Conservation (phyloP, 1,139 yeast genomes). For the Lizanozyma gosingica region DNA sequence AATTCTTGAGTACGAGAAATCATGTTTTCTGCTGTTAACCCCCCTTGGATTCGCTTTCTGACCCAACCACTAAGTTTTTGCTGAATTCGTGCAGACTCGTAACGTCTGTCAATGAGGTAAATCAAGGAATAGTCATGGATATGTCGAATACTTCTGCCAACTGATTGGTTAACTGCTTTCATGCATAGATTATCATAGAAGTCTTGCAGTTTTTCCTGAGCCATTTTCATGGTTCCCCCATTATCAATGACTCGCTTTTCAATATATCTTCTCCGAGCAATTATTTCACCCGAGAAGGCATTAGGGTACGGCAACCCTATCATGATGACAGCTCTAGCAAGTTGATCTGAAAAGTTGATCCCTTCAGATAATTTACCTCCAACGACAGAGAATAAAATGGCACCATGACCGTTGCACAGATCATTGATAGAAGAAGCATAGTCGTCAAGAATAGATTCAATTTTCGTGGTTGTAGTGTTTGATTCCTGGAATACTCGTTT, state of each 20-base stretch:
- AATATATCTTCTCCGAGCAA: slow-evolving; percentile 62
- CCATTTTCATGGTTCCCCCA: slow-evolving; percentile 36
- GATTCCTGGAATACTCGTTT: slow-evolving; percentile 1
- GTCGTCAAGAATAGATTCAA: not conserved
- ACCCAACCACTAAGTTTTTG: slow-evolving; percentile 77
- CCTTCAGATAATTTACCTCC: slow-evolving; percentile 96
- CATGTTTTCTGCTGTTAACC: slow-evolving; percentile 7
- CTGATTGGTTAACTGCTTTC: slow-evolving; percentile 88
- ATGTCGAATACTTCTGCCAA: slow-evolving; percentile 89
- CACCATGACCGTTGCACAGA: slow-evolving; percentile 31
- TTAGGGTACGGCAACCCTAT: slow-evolving; percentile 90
- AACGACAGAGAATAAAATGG: slow-evolving; percentile 73
- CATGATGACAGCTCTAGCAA: slow-evolving; percentile 84
- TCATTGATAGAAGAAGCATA: not conserved
- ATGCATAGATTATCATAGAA: slow-evolving; percentile 83
- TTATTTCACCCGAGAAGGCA: slow-evolving; percentile 71
- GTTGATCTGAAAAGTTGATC: slow-evolving; percentile 76
- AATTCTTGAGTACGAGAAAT: slow-evolving; percentile 17
- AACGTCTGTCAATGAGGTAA: slow-evolving; percentile 63
- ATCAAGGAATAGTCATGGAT: slow-evolving; percentile 72
- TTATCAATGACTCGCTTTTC: slow-evolving; percentile 27
- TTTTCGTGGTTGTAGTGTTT: slow-evolving; percentile 7
- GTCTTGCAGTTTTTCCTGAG: slow-evolving; percentile 39
- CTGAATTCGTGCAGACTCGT: slow-evolving; percentile 37
- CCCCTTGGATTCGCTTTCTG: slow-evolving; percentile 24